Conservation (phyloP, 805 yeast species). For the Wickerhamomyces mucosus region DNA sequence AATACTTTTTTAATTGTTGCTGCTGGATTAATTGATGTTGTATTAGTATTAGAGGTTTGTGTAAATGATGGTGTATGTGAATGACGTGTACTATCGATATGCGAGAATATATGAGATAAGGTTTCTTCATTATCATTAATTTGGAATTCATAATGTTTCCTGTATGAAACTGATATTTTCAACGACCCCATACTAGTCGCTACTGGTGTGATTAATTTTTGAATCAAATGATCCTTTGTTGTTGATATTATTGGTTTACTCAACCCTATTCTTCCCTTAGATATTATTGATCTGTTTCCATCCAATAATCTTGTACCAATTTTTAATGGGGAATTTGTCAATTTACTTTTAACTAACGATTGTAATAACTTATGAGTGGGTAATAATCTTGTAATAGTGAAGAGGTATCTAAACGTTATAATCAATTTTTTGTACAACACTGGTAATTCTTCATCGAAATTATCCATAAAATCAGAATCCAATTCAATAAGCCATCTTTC, state of each 20-base stretch:
- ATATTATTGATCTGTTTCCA: constrained; percentile 68
- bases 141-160: constrained; percentile 60
- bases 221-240: constrained; percentile 41
- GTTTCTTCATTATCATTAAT: constrained; percentile 59
- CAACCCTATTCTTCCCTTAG: constrained; percentile 79
- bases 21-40: constrained; percentile 3
- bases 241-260: constrained; percentile 49
- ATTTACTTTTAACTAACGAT: constrained; percentile 29
- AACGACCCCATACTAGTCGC: constrained; percentile 69
- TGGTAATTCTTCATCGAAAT: constrained; percentile 44
- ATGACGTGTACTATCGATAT: too few relatives aligned
- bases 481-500: constrained; percentile 92
- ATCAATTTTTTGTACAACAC: constrained; percentile 66
- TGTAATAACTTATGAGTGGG: constrained; percentile 61
- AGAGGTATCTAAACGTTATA: constrained; percentile 63
- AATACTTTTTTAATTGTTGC: constrained; percentile 16
- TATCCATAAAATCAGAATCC: constrained; percentile 36
- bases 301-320: constrained; percentile 59
- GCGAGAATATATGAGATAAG: constrained; percentile 46
- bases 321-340: constrained; percentile 28
- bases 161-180: constrained; percentile 67
- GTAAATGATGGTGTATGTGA: too few relatives aligned
- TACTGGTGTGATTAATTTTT: constrained; percentile 59
- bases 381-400: constrained; percentile 53
- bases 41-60: too few relatives aligned